phyloP scores from a whole-genome alignment of 441 rosid species.

The Populus hybrid region DNA sequence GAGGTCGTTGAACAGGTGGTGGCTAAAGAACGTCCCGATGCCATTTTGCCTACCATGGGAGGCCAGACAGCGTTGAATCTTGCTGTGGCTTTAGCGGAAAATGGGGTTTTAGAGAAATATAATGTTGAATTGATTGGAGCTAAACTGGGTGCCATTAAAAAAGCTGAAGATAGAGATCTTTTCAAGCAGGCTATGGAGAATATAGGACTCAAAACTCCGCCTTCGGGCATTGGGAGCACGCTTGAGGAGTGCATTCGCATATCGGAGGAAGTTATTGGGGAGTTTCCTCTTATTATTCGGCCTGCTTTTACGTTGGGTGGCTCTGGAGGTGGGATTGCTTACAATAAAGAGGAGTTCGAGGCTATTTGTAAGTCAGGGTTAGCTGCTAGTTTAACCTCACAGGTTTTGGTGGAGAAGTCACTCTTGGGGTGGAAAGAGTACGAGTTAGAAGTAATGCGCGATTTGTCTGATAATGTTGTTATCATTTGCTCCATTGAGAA shows the following conservation, averaged over 20 bases:
- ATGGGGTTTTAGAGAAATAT: conserved; percentile 62
- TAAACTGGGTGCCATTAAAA: conserved; percentile 73
- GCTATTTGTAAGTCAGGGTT: conserved; percentile 74
- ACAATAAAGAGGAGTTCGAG: conserved; percentile 87
- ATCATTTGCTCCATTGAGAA: conserved; percentile 94
- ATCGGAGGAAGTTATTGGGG: conserved; percentile 61
- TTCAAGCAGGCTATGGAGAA: conserved; percentile 85
- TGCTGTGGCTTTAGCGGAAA: conserved; percentile 80
- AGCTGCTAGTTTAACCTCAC: conserved; percentile 80
- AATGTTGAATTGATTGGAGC: conserved; percentile 90
- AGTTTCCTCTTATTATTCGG: conserved; percentile 86
- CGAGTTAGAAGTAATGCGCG: conserved; percentile 96
- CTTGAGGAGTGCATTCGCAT: conserved; percentile 73
- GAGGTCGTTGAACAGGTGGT: conserved; percentile 85
- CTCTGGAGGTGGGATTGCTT: conserved; percentile 94
- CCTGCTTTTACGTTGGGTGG: conserved; percentile 95
- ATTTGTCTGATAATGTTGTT: conserved; percentile 93
- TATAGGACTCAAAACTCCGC: conserved; percentile 86
- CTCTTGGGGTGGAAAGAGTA: conserved; percentile 93
- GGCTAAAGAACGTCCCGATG: conserved; percentile 82
- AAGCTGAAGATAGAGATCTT: conserved; percentile 86
- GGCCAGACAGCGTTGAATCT: conserved; percentile 93
- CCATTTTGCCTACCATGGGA: conserved; percentile 91
- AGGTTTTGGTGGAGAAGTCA: conserved; percentile 91
- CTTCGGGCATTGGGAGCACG: conserved; percentile 85